Conservation (phyloP, 768 basidiomycete species). For the Boletus edulis region DNA sequence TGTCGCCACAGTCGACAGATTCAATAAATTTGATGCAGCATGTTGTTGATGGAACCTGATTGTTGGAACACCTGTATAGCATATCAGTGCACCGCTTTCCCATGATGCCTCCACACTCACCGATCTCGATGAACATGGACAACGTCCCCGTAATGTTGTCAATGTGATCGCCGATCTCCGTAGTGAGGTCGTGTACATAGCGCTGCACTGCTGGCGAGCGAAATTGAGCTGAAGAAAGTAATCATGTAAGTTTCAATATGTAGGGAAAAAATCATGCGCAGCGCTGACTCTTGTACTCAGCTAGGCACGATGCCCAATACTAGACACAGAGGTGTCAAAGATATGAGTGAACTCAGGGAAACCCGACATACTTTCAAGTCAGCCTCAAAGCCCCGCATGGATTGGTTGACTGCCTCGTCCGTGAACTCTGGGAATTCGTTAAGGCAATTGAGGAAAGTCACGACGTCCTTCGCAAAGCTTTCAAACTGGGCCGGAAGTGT, state of each 20-base stretch:
- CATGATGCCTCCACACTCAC: constrained; percentile 32
- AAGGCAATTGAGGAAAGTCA: constrained; percentile 50
- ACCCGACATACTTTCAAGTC: constrained; percentile 43
- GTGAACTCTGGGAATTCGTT: constrained; percentile 58
- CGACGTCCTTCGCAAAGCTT: constrained; percentile 47
- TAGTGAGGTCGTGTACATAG: constrained; percentile 51
- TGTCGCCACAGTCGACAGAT: constrained; percentile 51
- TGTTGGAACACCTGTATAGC: constrained; percentile 47
- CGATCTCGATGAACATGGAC: constrained; percentile 52
- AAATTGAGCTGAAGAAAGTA: constrained; percentile 42
- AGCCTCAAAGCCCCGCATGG: constrained; percentile 47
- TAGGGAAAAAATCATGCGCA: background rate
- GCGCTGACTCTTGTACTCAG: constrained; percentile 42
- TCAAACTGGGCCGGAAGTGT: constrained; percentile 46
- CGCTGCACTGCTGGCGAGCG: constrained; percentile 50
- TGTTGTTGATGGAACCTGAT: constrained; percentile 56
- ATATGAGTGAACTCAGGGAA: background rate
- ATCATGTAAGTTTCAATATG: constrained; percentile 6
- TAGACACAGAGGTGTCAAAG: constrained; percentile 22
- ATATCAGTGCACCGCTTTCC: constrained; percentile 25
- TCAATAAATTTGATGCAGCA: constrained; percentile 46
- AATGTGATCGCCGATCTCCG: constrained; percentile 53
- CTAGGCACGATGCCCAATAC: constrained; percentile 56
- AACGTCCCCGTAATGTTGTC: constrained; percentile 51
- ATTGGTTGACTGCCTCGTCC: constrained; percentile 50